These are phyloP conservation scores for Colletotrichum costaricense DNA, from an alignment of 2,329 filamentous ascomycete genomes.

Conservation along the genomic window DNA sequence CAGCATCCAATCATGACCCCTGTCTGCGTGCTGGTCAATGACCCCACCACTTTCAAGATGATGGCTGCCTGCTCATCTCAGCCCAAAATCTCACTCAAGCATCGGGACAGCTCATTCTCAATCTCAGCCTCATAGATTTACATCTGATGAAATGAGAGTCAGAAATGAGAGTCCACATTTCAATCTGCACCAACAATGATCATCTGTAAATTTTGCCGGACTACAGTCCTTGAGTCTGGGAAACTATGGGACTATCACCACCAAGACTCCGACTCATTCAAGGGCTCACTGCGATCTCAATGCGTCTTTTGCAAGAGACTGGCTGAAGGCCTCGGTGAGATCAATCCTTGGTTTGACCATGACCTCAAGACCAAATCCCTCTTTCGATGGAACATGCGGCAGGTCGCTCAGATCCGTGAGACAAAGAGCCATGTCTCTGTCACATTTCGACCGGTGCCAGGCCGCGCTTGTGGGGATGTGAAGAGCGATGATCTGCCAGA, in stretches of 20 bases:
- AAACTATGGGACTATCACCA: constrained; percentile 17
- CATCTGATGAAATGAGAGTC: not conserved
- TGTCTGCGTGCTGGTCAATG: not conserved
- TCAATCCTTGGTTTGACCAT: constrained; percentile 6
- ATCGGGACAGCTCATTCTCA: no score
- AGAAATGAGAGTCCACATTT: no score
- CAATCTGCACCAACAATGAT: not conserved
- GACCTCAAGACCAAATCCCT: not conserved
- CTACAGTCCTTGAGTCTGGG: not conserved
- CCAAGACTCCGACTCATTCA: not conserved
- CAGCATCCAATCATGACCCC: not conserved
- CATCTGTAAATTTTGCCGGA: constrained; percentile 1
- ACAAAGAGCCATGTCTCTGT: constrained; percentile 2
- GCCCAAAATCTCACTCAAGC: not conserved
- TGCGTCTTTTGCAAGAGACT: constrained; percentile 24
- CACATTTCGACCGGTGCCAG: not conserved
- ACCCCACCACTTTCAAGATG: not conserved
- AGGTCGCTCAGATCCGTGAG: not conserved
- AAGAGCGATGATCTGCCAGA: constrained; percentile 13
- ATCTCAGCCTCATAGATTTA: not conserved
- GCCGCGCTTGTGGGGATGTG: not conserved
- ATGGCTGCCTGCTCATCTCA: not conserved
- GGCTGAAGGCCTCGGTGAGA: not conserved
- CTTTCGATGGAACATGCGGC: constrained; percentile 17
- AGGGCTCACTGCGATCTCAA: not conserved